Percentiles rank a stretch among this genome's conserved stretches.
Evolutionary conservation across 768 basidiomycete species (phyloP).

Genomic region (Albatrellus ellisii): DNA sequence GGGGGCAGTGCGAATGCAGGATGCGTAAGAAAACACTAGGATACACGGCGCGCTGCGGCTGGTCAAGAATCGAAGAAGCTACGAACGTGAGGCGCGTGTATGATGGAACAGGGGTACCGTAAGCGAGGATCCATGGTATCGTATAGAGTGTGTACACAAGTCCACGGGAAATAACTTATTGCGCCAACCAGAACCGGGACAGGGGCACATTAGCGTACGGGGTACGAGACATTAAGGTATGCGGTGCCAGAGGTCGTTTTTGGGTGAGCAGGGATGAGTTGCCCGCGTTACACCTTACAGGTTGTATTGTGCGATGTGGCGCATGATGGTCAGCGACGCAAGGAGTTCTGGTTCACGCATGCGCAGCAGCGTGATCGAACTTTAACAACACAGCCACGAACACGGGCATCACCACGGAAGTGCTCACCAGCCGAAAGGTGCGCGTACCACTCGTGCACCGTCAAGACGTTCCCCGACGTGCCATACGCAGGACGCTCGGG

Average conservation of each 20-base stretch:
- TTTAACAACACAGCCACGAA: neutral
- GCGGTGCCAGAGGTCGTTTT: neutral
- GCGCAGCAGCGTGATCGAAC: neutral
- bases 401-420: neutral
- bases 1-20: too few relatives aligned
- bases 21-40: too few relatives aligned
- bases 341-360: slow-evolving; percentile 9
- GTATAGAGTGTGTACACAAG: too few relatives aligned
- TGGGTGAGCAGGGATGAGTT: neutral
- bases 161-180: too few relatives aligned
- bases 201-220: too few relatives aligned
- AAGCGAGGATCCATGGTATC: too few relatives aligned
- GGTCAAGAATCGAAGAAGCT: too few relatives aligned
- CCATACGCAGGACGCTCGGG: slow-evolving; percentile 40
- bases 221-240: neutral
- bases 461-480: slow-evolving; percentile 50
- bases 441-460: slow-evolving; percentile 41
- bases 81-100: too few relatives aligned
- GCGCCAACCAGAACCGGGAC: too few relatives aligned
- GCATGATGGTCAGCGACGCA: slow-evolving; percentile 13
- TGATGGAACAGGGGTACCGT: too few relatives aligned
- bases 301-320: slow-evolving; percentile 14
- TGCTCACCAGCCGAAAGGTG: slow-evolving; percentile 40
- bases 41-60: too few relatives aligned
- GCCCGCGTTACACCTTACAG: neutral